Evolutionary conservation across 192 early-diverging fungal species (phyloP).

Genomic region (Thamnidium elegans): DNA sequence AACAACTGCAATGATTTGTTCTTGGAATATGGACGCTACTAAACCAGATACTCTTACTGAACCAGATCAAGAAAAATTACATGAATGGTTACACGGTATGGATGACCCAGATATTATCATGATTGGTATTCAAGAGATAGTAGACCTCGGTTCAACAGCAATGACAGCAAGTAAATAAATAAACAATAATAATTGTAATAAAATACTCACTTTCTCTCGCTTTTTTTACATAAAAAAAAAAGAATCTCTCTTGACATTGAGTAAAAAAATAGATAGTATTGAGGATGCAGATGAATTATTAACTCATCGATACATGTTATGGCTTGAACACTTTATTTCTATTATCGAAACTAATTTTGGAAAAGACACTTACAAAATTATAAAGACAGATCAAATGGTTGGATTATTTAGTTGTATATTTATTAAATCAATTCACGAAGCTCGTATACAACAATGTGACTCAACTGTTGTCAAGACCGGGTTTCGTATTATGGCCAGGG

Average conservation of each 20-base stretch:
- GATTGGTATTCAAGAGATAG: constrained; percentile 83
- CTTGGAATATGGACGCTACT: constrained; percentile 90
- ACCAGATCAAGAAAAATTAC: constrained; percentile 46
- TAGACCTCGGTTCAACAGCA: constrained; percentile 77
- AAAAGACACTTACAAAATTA: constrained; percentile 51
- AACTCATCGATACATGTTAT: constrained; percentile 73
- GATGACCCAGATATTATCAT: constrained; percentile 73
- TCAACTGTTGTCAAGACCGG: constrained; percentile 86
- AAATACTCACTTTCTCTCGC: no score
- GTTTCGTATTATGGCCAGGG: constrained; percentile 59
- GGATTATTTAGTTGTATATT: constrained; percentile 90
- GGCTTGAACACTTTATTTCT: constrained; percentile 71
- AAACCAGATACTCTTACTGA: constrained; percentile 78
- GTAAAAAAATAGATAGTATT: constrained; percentile 52
- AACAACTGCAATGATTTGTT: constrained; percentile 79
- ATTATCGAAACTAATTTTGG: constrained; percentile 54
- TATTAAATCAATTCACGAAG: constrained; percentile 56
- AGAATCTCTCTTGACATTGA: neutral
- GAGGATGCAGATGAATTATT: constrained; percentile 52
- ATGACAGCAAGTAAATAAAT: constrained; percentile 63
- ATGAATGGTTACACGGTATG: constrained; percentile 44
- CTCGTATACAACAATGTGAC: constrained; percentile 53
- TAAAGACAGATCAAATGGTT: constrained; percentile 80
- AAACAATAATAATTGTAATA: no score
- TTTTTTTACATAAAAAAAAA: neutral